Base-by-base conservation (phyloP, 345 rosid species). In the Raphanus raphanistrum region DNA sequence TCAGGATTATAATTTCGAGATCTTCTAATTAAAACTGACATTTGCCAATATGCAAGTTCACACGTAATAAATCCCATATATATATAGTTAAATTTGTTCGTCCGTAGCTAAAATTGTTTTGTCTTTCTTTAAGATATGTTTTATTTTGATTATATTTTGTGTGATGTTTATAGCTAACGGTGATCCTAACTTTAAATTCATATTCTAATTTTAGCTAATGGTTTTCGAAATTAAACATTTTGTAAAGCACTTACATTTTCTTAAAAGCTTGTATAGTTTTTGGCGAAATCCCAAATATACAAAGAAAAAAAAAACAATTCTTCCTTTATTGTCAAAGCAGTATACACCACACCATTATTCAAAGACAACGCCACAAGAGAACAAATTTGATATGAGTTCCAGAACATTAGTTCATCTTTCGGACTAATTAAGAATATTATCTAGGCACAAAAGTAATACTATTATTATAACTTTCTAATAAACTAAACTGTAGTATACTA, bases 341-440 rank as follows among this genome's bases (percentile, higher is more conserved):
- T 41, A 33, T 33, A 74, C 38, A 66, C 45, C 29, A 74, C 38
- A 66, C 45, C 29, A 36, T 66, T 66, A 52, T 8, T 8, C 7
- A 35, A 55, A 35, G 41, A 65, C 13, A 21, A 21, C 21, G 21
- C 21, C 21, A 21, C 21, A 17, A 36, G 13, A 21, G 15, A 33
- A 50, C 63, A 15, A 25, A 13, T 8, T 45, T 63, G 54, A 29
- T 59, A 72, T 50, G 63, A 33, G 28, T 38, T 66, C 66, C 72
- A 66, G 28, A 60, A 67, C 13, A 54, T 29, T 25, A 45, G 68
- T 29, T 75, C 16, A 43, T 12, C 54, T 31, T 68, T 25, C 5
- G 33, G 28, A 59, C 60, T 45, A 59, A 58, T 68, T 33, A 76
- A 26, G 13, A 69, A 32, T 36, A 62, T 76, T 25, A 69, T 15